These are phyloP conservation scores for Stylosanthes scabra DNA, from an alignment of 331 rosid genomes.

Conservation along the genomic window DNA sequence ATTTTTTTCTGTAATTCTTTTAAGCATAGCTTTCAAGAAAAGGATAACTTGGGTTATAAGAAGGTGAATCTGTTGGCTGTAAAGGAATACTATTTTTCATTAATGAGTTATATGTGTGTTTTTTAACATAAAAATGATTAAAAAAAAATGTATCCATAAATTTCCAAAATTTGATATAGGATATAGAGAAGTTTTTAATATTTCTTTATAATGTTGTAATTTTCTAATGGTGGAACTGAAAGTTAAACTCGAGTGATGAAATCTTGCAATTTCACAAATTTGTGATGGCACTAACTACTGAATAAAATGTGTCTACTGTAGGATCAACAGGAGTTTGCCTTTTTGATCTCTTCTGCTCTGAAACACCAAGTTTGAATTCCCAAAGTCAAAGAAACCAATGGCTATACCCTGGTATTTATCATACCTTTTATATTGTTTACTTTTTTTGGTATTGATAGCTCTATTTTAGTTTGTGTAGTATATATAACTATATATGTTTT, in stretches of 20 bases:
- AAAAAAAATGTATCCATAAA: background rate
- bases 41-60: background rate
- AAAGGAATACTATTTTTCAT: background rate
- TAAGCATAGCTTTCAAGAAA: background rate
- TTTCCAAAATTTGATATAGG: background rate
- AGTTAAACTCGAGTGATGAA: background rate
- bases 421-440: background rate
- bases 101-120: background rate
- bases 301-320: slow-evolving; percentile 42
- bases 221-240: background rate
- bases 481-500: background rate
- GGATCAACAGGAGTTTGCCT: slow-evolving; percentile 65
- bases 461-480: background rate
- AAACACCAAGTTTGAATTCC: slow-evolving; percentile 51
- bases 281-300: slow-evolving; percentile 28
- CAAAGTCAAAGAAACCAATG: slow-evolving; percentile 49
- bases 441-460: background rate
- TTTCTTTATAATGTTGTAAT: slow-evolving; percentile 2
- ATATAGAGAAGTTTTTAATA: background rate
- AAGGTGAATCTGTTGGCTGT: background rate
- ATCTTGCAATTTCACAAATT: slow-evolving; percentile 8
- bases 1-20: background rate
- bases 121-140: background rate
- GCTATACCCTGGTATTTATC: slow-evolving; percentile 54
- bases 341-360: slow-evolving; percentile 79